A percentile compares a stretch with the other conserved stretches of the same genome.
phyloP scores from a whole-genome alignment of 257 asterid species.

The Osmanthus fragrans region DNA sequence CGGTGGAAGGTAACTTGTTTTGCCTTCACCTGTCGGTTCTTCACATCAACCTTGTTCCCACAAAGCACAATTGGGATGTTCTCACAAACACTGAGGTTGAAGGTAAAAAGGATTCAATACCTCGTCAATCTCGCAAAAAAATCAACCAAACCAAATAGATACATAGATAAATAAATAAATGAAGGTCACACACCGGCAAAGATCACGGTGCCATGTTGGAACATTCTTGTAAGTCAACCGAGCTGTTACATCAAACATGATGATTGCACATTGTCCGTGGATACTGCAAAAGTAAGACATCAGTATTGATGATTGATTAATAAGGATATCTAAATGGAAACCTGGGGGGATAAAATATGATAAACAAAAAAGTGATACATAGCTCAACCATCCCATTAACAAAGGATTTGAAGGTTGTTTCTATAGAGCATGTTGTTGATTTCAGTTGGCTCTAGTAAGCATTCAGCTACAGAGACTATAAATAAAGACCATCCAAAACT shows the following conservation, averaged over 20 bases:
- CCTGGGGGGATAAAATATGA: not conserved
- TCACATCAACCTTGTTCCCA: conserved; percentile 91
- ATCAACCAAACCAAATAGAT: not conserved
- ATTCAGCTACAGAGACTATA: not conserved
- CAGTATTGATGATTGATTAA: not conserved
- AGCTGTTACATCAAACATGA: conserved; percentile 92
- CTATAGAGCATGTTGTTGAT: not conserved
- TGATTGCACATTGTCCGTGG: conserved; percentile 92
- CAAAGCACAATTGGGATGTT: conserved; percentile 86
- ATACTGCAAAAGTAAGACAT: conserved; percentile 49
- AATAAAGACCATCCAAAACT: not conserved
- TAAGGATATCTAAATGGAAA: not conserved
- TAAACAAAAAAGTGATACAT: not conserved
- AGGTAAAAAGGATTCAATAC: not conserved
- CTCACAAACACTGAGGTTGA: conserved; percentile 69
- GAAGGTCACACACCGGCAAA: conserved; percentile 59
- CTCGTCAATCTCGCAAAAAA: not conserved
- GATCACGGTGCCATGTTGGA: conserved; percentile 96
- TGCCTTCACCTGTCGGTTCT: conserved; percentile 90
- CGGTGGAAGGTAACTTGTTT: conserved; percentile 91
- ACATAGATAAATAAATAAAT: not conserved
- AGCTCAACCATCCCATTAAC: not conserved
- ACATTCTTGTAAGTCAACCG: conserved; percentile 90
- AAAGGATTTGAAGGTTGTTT: not conserved
- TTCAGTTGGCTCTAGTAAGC: not conserved